Conservation (phyloP, 2,329 filamentous ascomycete species). For the Onygenales sp. region DNA sequence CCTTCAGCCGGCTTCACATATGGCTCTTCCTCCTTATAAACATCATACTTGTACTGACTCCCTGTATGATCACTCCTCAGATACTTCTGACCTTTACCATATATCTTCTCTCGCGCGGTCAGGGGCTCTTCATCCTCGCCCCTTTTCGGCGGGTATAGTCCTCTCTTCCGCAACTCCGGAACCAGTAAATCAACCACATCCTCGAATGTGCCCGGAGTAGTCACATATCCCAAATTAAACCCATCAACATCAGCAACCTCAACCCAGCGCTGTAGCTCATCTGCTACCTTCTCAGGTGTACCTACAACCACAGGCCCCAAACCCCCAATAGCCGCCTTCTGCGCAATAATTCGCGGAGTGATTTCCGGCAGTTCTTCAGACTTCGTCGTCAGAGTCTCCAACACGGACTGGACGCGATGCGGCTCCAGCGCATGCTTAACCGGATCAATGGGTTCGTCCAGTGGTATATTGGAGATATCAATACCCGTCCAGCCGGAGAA, state of each 20-base stretch:
- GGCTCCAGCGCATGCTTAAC: constrained; percentile 46
- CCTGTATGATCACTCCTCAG: constrained; percentile 52
- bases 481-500: constrained; percentile 53
- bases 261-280: constrained; percentile 41
- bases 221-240: constrained; percentile 39
- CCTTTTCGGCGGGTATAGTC: constrained; percentile 24
- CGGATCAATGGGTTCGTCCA: constrained; percentile 48
- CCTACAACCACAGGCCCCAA: constrained; percentile 42
- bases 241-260: constrained; percentile 34
- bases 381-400: constrained; percentile 41
- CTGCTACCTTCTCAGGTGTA: constrained; percentile 35
- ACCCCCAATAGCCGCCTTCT: constrained; percentile 41
- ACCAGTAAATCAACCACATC: constrained; percentile 42
- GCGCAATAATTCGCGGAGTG: constrained; percentile 38
- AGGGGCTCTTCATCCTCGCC: constrained; percentile 26
- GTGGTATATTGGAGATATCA: constrained; percentile 47
- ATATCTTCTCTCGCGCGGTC: constrained; percentile 52
- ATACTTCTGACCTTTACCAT: constrained; percentile 49
- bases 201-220: constrained; percentile 44
- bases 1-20: constrained; percentile 15
- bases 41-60: constrained; percentile 51
- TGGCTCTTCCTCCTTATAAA: constrained; percentile 46
- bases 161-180: constrained; percentile 37
- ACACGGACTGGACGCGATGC: constrained; percentile 40
- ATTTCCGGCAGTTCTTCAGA: constrained; percentile 39